Conservation (phyloP, 2,329 filamentous ascomycete species). For the Lasiodiplodia hormozganensis region DNA sequence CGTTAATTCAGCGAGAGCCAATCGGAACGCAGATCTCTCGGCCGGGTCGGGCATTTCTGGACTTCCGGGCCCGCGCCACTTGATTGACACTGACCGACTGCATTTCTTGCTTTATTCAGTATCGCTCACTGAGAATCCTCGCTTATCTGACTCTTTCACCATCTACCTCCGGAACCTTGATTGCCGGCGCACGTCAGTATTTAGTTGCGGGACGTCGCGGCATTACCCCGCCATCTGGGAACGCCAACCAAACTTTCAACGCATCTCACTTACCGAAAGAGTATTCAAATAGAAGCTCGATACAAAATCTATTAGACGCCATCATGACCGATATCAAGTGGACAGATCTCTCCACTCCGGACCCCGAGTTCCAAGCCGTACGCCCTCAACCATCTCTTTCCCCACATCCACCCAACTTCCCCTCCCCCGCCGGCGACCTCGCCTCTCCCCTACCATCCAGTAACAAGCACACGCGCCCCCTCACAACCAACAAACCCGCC, state of each 20-base stretch:
- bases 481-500: neutral
- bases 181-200: neutral
- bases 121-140: neutral
- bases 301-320: neutral
- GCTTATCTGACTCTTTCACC: neutral
- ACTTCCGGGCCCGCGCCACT: neutral
- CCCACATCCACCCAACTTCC: neutral
- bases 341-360: neutral
- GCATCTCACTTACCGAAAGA: neutral
- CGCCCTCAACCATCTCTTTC: neutral
- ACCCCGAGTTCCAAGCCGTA: constrained; percentile 19
- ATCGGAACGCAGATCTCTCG: neutral
- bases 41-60: neutral
- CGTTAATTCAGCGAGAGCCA: neutral
- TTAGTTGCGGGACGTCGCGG: neutral
- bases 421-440: neutral
- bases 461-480: neutral
- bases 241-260: neutral
- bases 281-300: no score
- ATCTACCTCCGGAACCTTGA: neutral
- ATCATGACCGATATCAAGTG: constrained; percentile 9
- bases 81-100: neutral
- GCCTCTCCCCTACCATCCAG: neutral
- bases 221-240: neutral
- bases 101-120: neutral